phyloP scores from a whole-genome alignment of 1,284 basidiomycete genomes.

The Microstroma glucosiphilum region DNA sequence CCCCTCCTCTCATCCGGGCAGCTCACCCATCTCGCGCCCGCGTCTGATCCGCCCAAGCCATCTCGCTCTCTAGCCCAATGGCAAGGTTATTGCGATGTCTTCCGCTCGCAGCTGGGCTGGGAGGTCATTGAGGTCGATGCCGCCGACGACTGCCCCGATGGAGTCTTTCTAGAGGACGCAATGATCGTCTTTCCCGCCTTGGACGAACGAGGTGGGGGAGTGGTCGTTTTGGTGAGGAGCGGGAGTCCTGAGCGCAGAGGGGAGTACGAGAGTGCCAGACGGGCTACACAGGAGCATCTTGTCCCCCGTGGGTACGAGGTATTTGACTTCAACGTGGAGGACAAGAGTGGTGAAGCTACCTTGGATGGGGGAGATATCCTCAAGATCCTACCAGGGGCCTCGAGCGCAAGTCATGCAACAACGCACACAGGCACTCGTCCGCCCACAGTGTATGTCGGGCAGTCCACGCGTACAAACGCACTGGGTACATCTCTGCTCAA shows the following conservation, averaged over 20 bases:
- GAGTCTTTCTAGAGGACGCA: slow-evolving; percentile 21
- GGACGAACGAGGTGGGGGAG: background rate
- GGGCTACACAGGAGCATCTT: background rate
- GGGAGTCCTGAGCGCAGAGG: background rate
- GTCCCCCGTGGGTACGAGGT: background rate
- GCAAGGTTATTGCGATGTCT: slow-evolving; percentile 12
- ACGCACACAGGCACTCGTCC: background rate
- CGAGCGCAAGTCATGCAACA: too few species aligned
- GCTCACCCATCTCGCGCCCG: slow-evolving; percentile 16
- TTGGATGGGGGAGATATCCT: slow-evolving; percentile 23
- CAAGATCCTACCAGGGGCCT: slow-evolving; percentile 7
- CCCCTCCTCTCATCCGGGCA: slow-evolving; percentile 11
- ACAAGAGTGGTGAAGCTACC: slow-evolving; percentile 3
- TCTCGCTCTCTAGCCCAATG: slow-evolving; percentile 15
- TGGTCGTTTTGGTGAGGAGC: background rate
- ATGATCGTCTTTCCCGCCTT: slow-evolving; percentile 14
- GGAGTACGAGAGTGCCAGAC: background rate
- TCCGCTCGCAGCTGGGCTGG: slow-evolving; percentile 13
- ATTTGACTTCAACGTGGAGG: background rate
- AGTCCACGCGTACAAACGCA: background rate
- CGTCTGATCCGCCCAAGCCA: background rate
- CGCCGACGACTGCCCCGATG: slow-evolving; percentile 12
- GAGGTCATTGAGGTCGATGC: slow-evolving; percentile 1
- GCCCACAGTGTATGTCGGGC: background rate
- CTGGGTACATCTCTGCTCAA: background rate